Conservation (phyloP, 768 basidiomycete genomes). For the Arthromyces matolae region DNA sequence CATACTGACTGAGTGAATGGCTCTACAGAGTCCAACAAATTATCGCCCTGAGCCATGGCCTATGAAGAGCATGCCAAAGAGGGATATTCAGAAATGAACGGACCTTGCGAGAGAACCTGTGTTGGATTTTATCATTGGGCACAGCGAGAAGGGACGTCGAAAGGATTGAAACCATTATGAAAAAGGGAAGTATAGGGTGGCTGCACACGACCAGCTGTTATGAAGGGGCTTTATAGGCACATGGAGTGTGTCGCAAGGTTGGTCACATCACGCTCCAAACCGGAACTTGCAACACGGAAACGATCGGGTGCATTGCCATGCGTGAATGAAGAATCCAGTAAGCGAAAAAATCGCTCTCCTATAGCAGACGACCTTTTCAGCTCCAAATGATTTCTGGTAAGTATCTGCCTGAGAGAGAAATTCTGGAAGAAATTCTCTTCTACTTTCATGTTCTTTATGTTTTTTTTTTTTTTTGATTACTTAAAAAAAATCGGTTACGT, state of each 20-base stretch:
- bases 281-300: slow-evolving; percentile 33
- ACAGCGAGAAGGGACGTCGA: slow-evolving; percentile 15
- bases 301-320: slow-evolving; percentile 24
- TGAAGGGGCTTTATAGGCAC: slow-evolving; percentile 9
- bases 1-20: slow-evolving; percentile 55
- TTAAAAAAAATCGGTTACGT: too few relatives aligned
- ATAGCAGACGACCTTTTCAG: too few relatives aligned
- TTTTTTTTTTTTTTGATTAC: too few relatives aligned
- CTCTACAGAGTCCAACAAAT: slow-evolving; percentile 53
- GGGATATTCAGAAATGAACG: not conserved
- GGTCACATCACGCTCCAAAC: slow-evolving; percentile 26
- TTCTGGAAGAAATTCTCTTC: too few relatives aligned
- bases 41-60: too few relatives aligned
- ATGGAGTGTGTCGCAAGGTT: slow-evolving; percentile 7
- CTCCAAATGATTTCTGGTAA: too few relatives aligned
- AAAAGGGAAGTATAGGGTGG: not conserved
- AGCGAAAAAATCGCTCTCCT: too few relatives aligned
- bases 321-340: too few relatives aligned
- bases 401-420: not conserved
- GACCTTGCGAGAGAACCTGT: slow-evolving; percentile 36
- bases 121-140: slow-evolving; percentile 21
- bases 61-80: too few relatives aligned
- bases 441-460: too few relatives aligned
- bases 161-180: slow-evolving; percentile 25
- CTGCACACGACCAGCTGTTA: slow-evolving; percentile 29